These are phyloP conservation scores for Pseudozyma sp. DNA, from an alignment of 1,284 basidiomycete species.

Conservation along the genomic window DNA sequence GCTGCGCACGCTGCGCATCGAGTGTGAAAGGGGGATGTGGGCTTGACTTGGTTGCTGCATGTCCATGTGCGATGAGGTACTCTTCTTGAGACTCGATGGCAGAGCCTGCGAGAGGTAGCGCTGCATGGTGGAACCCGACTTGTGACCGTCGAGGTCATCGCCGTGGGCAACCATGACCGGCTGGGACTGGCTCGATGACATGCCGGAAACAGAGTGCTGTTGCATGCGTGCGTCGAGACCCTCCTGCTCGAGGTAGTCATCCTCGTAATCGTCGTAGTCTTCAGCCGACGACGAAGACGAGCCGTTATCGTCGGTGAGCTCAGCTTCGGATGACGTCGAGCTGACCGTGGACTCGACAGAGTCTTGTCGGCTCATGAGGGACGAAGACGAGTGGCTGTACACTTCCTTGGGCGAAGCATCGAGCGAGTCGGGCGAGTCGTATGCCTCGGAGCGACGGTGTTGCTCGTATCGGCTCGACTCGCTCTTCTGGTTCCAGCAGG, in stretches of 20 bases:
- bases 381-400: constrained; percentile 20
- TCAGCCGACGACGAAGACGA: constrained; percentile 64
- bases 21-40: constrained; percentile 36
- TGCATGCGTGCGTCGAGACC: constrained; percentile 51
- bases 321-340: constrained; percentile 61
- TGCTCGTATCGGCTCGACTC: constrained; percentile 38
- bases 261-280: constrained; percentile 64
- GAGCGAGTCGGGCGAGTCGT: constrained; percentile 44
- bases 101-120: constrained; percentile 57
- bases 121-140: constrained; percentile 55
- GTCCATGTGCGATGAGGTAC: constrained; percentile 47
- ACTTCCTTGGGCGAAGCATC: constrained; percentile 37
- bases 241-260: constrained; percentile 58
- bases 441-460: constrained; percentile 36
- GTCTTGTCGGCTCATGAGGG: constrained; percentile 57
- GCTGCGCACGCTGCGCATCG: constrained; percentile 57
- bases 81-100: constrained; percentile 59
- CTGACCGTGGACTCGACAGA: constrained; percentile 52
- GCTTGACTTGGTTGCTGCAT: constrained; percentile 54
- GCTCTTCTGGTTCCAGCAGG: constrained; percentile 63
- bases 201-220: constrained; percentile 40
- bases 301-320: constrained; percentile 67
- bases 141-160: constrained; percentile 41
- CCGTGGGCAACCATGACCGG: constrained; percentile 37
- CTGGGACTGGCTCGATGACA: constrained; percentile 35